Evolutionary conservation across 2,329 filamentous ascomycete genomes (phyloP).

Genomic region (Sordariomycetes sp.): DNA sequence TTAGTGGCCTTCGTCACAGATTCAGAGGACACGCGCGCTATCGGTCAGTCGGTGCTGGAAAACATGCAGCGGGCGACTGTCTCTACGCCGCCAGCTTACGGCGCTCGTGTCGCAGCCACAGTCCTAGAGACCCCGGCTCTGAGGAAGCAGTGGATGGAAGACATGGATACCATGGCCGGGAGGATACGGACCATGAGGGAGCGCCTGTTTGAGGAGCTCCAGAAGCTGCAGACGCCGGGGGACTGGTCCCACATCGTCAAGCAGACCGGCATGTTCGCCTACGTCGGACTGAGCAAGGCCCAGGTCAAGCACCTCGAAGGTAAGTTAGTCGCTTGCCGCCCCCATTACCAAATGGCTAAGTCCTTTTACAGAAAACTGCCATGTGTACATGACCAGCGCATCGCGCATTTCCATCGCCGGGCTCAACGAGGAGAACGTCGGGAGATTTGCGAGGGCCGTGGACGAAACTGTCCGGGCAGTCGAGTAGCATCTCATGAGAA

Average conservation of each 20-base stretch:
- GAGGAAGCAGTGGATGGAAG: not conserved
- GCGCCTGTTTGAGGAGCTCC: not conserved
- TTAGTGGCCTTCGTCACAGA: not conserved
- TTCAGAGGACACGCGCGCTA: not conserved
- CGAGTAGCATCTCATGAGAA: not conserved
- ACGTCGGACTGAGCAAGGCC: not conserved
- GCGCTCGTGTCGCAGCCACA: not conserved
- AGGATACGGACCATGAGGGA: not conserved
- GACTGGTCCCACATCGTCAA: not conserved
- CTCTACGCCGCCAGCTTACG: not conserved
- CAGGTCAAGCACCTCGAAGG: not conserved
- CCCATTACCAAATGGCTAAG: not conserved
- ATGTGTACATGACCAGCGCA: not conserved
- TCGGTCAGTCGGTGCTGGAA: not conserved
- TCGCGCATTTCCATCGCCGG: not conserved
- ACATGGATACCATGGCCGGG: not conserved
- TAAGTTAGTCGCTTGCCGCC: not conserved
- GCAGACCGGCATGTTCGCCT: not conserved
- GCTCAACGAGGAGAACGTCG: not conserved
- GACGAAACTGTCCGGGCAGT: not conserved
- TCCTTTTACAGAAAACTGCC: not conserved
- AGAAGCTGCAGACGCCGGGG: not conserved
- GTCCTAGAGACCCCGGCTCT: not conserved
- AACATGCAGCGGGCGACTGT: not conserved
- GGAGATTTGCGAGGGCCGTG: not conserved